Base-by-base conservation (phyloP, 2,329 filamentous ascomycete genomes). In the Fusarium marasasianum region DNA sequence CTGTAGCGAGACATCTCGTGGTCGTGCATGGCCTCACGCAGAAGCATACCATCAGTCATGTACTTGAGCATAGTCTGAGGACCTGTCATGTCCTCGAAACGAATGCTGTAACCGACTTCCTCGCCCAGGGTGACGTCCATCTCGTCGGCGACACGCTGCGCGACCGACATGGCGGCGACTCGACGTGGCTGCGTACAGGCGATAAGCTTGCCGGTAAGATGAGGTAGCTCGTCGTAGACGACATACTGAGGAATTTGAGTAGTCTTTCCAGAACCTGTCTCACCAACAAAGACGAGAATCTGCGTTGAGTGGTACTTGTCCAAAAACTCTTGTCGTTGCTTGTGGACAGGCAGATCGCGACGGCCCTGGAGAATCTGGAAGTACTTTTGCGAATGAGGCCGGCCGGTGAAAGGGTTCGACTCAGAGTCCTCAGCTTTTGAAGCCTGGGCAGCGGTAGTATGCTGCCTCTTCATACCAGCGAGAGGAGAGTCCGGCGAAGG, bases 241-340 rank as follows among this genome's bases (percentile, higher is more conserved):
- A 99, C 96, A 82, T 98, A 99, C 83, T 99, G 96, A 5, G 96
- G 96, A 71, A 99, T 98, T 87, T 99, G 96, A 0, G 96, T 99
- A 9, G 96, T 99, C 87, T 99, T 99, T 86, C 96, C 96, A 76
- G 96, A 99, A 90, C 97, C 96, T 14, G 96, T 99, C 87, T 99
- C 96, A 86, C 96, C 96, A 74, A 99, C 96, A 80, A 99, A 98
- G 79, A 99, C 96, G 70, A 99, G 91, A 77, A 99, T 98, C 84
- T 99, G 96, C 31, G 92, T 94, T 79, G 93, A 91, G 79, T 99
- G 97, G 85, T 97, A 99, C 80, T 97, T 90, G 80, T 95, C 87
- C 69, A 99, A 89, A 81, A 99, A 99, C 82, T 99, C 96, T 83
- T 96, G 91, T 83, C 93, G 92, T 84, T 99, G 96, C 80, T 94